These are phyloP conservation scores for Centella asiatica DNA, from an alignment of 129 eudicot genomes.

Conservation along the genomic window DNA sequence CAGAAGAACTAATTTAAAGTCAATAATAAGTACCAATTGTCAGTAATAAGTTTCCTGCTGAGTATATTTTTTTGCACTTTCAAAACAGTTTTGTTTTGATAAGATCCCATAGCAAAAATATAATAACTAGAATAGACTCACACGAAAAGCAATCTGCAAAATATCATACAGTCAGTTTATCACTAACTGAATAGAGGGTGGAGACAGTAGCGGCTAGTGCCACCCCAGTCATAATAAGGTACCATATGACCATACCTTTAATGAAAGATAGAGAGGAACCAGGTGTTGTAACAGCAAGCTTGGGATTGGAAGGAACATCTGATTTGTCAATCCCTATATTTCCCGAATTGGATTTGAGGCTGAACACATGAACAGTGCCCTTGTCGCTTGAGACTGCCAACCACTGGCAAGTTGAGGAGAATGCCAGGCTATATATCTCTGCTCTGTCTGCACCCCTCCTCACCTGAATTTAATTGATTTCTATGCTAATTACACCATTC, in stretches of 20 bases:
- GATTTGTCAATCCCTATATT: slow-evolving; percentile 28
- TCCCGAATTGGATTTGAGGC: slow-evolving; percentile 51
- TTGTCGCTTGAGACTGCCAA: slow-evolving; percentile 92
- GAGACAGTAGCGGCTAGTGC: no score
- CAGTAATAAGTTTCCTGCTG: no score
- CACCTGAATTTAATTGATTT: slow-evolving; percentile 41
- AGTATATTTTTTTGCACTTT: no score
- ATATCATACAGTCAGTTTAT: no score
- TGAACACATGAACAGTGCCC: slow-evolving; percentile 94
- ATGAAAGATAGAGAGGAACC: slow-evolving; percentile 79
- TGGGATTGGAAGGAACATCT: slow-evolving; percentile 25
- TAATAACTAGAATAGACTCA: no score
- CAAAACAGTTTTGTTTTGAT: no score
- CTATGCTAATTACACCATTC: no score
- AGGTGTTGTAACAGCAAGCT: slow-evolving; percentile 36
- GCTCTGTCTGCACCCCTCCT: slow-evolving; percentile 98
- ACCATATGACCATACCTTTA: slow-evolving; percentile 80
- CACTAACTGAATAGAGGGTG: not conserved
- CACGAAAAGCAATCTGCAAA: no score
- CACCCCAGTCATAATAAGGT: no score
- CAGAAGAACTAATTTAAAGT: no score
- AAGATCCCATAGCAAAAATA: no score
- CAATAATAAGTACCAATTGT: no score
- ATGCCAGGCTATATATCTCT: slow-evolving; percentile 82
- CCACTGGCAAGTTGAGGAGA: slow-evolving; percentile 78